These are phyloP conservation scores for Hypoxylon rubiginosum DNA, from an alignment of 2,329 filamentous ascomycete genomes.

Conservation along the genomic window DNA sequence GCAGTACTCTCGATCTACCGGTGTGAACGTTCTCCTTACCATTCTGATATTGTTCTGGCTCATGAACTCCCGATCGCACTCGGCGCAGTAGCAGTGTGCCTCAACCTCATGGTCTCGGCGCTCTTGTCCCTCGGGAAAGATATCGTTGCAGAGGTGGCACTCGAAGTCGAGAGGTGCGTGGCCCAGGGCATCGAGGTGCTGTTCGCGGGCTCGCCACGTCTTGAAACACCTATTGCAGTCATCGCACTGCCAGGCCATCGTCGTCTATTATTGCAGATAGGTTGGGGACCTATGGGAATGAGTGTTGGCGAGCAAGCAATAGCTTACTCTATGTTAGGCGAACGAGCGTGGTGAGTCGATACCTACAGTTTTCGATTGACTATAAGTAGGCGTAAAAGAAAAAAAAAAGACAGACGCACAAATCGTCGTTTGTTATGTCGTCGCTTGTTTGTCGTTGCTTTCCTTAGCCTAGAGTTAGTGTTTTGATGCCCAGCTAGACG, in stretches of 20 bases:
- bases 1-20: not conserved
- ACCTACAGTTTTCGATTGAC: not conserved
- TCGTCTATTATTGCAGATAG: not conserved
- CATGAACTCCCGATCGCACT: conserved; percentile 13
- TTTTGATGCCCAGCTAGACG: too few relatives aligned
- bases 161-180: conserved; percentile 10
- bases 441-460: not conserved
- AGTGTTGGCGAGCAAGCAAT: not conserved
- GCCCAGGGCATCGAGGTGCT: conserved; percentile 10
- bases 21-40: conserved; percentile 16
- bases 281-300: not conserved
- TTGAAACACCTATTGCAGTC: conserved; percentile 9
- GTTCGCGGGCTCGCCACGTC: not conserved
- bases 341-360: not conserved
- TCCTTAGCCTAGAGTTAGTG: too few relatives aligned
- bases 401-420: not conserved
- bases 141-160: conserved; percentile 9
- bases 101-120: conserved; percentile 10
- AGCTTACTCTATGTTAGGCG: not conserved
- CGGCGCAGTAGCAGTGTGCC: conserved; percentile 13
- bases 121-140: not conserved
- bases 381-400: not conserved
- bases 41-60: conserved; percentile 27
- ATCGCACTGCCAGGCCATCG: conserved; percentile 20
- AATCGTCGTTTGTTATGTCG: not conserved